A percentile compares a stretch with the other conserved stretches of the same genome.
phyloP scores from a whole-genome alignment of 2,329 filamentous ascomycete genomes.

The Boeremia lycopersici region DNA sequence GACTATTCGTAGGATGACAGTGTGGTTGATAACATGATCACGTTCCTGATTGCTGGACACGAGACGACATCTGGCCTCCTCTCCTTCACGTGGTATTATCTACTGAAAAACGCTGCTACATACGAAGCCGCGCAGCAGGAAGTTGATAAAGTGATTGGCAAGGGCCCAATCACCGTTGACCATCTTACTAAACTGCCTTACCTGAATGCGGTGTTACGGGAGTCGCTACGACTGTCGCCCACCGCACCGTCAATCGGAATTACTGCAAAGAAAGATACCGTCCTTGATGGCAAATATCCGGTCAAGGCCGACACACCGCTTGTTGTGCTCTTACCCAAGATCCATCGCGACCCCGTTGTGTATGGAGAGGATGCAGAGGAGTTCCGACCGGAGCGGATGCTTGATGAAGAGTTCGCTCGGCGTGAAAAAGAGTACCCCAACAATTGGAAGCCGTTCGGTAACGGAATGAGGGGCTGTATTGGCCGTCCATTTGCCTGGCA shows the following conservation, averaged over 20 bases:
- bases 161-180: conserved; percentile 52
- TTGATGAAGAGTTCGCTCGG: conserved; percentile 50
- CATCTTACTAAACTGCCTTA: conserved; percentile 61
- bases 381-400: conserved; percentile 56
- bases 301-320: conserved; percentile 44
- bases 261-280: conserved; percentile 40
- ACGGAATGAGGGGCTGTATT: conserved; percentile 59
- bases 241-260: conserved; percentile 59
- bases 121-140: conserved; percentile 60
- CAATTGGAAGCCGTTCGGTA: conserved; percentile 61
- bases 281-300: conserved; percentile 47
- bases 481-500: conserved; percentile 62
- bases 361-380: conserved; percentile 54
- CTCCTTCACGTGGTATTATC: conserved; percentile 56
- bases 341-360: conserved; percentile 51
- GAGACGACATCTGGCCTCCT: conserved; percentile 48
- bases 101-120: conserved; percentile 58
- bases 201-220: conserved; percentile 60
- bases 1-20: conserved; percentile 55
- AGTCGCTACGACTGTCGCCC: conserved; percentile 61
- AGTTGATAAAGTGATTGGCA: conserved; percentile 59
- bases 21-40: conserved; percentile 71
- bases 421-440: conserved; percentile 49
- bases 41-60: conserved; percentile 62
- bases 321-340: conserved; percentile 37